Percentiles rank a stretch among this genome's conserved stretches.
Evolutionary conservation across 805 yeast species (phyloP).

Genomic region (Metschnikowia dekortorum): DNA sequence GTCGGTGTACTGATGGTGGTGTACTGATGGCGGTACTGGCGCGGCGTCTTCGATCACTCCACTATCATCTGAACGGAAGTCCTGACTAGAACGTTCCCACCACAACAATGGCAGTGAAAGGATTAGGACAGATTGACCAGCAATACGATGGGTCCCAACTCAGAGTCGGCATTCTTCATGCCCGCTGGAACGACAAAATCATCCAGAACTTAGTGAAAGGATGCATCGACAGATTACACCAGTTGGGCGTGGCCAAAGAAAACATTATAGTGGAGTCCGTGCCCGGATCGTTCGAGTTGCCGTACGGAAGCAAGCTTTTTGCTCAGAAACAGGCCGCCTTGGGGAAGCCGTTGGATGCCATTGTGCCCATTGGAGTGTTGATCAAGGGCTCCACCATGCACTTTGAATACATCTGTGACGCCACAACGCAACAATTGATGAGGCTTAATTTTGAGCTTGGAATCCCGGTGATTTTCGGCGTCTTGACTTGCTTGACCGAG

Average conservation of each 20-base stretch:
- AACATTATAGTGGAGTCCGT: slow-evolving; percentile 81
- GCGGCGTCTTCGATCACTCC: too few relatives aligned
- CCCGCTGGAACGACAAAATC: slow-evolving; percentile 86
- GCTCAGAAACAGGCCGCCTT: slow-evolving; percentile 39
- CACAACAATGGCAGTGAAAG: slow-evolving; percentile 64
- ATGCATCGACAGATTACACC: slow-evolving; percentile 54
- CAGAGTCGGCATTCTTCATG: slow-evolving; percentile 84
- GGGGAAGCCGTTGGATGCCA: slow-evolving; percentile 65
- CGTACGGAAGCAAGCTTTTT: slow-evolving; percentile 65
- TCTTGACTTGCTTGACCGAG: slow-evolving; percentile 88
- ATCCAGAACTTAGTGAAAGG: slow-evolving; percentile 80
- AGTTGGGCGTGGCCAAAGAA: slow-evolving; percentile 67
- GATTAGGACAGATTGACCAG: slow-evolving; percentile 71
- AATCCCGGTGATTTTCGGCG: slow-evolving; percentile 88
- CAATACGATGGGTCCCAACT: slow-evolving; percentile 62
- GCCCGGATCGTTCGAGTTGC: slow-evolving; percentile 94
- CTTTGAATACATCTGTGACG: slow-evolving; percentile 93
- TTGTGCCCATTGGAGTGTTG: slow-evolving; percentile 89
- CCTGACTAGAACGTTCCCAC: too few relatives aligned
- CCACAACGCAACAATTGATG: slow-evolving; percentile 85
- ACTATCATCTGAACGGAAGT: too few relatives aligned
- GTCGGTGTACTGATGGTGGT: too few relatives aligned
- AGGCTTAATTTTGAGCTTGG: slow-evolving; percentile 61
- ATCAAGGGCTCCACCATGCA: slow-evolving; percentile 98
- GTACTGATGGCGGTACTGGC: too few relatives aligned